These are phyloP conservation scores for Colletotrichum somersetense DNA, from an alignment of 2,329 filamentous ascomycete genomes.

Conservation along the genomic window DNA sequence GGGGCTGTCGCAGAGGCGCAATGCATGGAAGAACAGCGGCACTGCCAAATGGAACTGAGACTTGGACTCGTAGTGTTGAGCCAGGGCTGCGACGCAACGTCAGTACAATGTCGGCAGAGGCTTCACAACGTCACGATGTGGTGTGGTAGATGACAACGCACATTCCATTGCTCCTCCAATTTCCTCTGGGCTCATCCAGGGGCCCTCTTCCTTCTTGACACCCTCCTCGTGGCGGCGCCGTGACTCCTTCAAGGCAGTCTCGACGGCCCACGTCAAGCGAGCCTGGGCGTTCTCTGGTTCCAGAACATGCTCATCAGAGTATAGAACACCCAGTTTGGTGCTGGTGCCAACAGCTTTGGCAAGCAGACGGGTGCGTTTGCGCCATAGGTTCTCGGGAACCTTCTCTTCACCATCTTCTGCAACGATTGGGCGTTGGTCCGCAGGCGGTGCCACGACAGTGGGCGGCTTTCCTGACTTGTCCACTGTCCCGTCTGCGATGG, in stretches of 20 bases:
- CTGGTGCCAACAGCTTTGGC: slow-evolving; percentile 80
- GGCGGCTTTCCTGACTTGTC: slow-evolving; percentile 54
- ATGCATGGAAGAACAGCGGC: slow-evolving; percentile 87
- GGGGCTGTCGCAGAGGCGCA: slow-evolving; percentile 73
- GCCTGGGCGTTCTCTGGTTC: slow-evolving; percentile 81
- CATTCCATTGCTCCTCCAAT: slow-evolving; percentile 81
- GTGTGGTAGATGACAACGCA: slow-evolving; percentile 49
- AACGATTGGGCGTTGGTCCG: slow-evolving; percentile 31
- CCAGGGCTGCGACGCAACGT: slow-evolving; percentile 69
- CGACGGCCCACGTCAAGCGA: slow-evolving; percentile 82
- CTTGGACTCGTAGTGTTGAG: slow-evolving; percentile 79
- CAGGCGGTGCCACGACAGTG: slow-evolving; percentile 18
- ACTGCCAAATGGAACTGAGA: slow-evolving; percentile 84
- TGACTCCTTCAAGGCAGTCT: slow-evolving; percentile 81
- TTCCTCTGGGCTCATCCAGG: slow-evolving; percentile 78
- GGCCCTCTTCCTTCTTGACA: slow-evolving; percentile 76
- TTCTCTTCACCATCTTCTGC: slow-evolving; percentile 47
- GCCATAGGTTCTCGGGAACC: slow-evolving; percentile 63
- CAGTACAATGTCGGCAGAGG: slow-evolving; percentile 44
- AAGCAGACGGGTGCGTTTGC: slow-evolving; percentile 74
- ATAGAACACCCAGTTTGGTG: slow-evolving; percentile 88
- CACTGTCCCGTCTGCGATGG: slow-evolving; percentile 60
- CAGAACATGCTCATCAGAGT: slow-evolving; percentile 80
- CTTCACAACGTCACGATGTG: neutral
- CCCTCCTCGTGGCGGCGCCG: slow-evolving; percentile 75